Evolutionary conservation across 164 flowering plant genomes (phyloP), one percentile per base, ranked within the genome.

Genomic region (Protea cynaroides): DNA sequence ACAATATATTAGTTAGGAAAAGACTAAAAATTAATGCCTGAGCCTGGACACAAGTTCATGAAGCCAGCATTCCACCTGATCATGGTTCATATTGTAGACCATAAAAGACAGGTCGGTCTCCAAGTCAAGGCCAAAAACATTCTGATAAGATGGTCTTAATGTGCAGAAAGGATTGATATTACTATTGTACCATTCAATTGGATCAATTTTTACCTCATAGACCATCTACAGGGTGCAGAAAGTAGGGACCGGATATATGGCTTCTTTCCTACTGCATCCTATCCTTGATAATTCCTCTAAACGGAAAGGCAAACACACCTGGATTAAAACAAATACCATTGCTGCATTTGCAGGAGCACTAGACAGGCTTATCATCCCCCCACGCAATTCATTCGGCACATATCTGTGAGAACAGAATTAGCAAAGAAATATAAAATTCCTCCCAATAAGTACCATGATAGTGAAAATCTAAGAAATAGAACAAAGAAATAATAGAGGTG

Each of bases 351-450:
- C 89, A 55, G 96, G 96, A 56, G 81, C 92, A 25, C 72, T 72
- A 67, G 96, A 88, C 56, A 92, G 65, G 74, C 96, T 78, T 56
- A 88, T 90, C 91, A 92, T 92, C 67, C 95, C 99, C 64, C 90
- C 98, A 63, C 98, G 96, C 69, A 90, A 69, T 68, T 87, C 87
- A 80, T 84, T 85, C 46, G 97, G 98, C 59, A 95, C 95, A 74
- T 86, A 84, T 82, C 99, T 95, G 77, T 17, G 14, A 12, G 62
- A 9, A 53, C 38, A 50, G 56, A 17, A 52, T 51, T 50, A 40
- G 50, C 7, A n/a, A 24, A 50, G 17, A 25, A 49, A 49, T 13
- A 23, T 60, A 6, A 25, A 24, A 10, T 0, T 43, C 14, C 18
- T 14, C 54, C n/a, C n/a, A 54, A 40, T 23, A 58, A 24, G 24